A percentile compares a stretch with the other conserved stretches of the same genome.
Conservation (phyloP, 495 filamentous ascomycete species). For the Geoglossum glabrum region DNA sequence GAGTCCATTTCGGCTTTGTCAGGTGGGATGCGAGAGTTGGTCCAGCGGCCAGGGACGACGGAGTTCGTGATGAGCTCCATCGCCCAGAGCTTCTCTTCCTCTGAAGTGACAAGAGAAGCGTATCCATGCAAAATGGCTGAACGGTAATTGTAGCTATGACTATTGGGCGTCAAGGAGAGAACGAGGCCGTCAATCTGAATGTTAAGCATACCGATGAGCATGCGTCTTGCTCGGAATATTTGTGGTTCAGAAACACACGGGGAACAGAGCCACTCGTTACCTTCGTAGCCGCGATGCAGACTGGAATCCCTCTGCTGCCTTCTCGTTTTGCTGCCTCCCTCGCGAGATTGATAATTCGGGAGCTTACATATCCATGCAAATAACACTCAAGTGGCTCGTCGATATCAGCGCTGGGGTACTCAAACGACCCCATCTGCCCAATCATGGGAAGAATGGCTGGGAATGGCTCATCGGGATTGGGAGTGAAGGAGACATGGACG, state of each 20-base stretch:
- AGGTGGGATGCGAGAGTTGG: slow-evolving; percentile 48
- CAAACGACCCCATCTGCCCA: slow-evolving; percentile 58
- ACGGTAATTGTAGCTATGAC: slow-evolving; percentile 79
- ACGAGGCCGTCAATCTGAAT: slow-evolving; percentile 30
- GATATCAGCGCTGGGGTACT: slow-evolving; percentile 36
- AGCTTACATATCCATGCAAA: slow-evolving; percentile 72
- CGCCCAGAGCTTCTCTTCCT: slow-evolving; percentile 60
- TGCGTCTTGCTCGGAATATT: background rate
- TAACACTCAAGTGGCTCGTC: slow-evolving; percentile 59
- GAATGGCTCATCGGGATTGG: slow-evolving; percentile 39
- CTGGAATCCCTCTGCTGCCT: slow-evolving; percentile 30
- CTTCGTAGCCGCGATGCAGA: slow-evolving; percentile 45
- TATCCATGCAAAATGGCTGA: slow-evolving; percentile 62
- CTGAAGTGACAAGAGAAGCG: slow-evolving; percentile 43
- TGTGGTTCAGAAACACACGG: background rate
- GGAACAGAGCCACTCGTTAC: background rate
- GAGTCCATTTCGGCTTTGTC: slow-evolving; percentile 54
- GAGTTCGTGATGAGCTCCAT: slow-evolving; percentile 66
- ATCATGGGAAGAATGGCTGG: slow-evolving; percentile 76
- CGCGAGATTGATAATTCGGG: slow-evolving; percentile 52
- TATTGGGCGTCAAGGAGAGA: slow-evolving; percentile 43
- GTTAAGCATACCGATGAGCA: slow-evolving; percentile 32
- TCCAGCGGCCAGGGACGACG: slow-evolving; percentile 49
- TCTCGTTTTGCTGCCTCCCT: slow-evolving; percentile 21
- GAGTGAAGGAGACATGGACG: slow-evolving; percentile 66